Base-by-base conservation (phyloP, 176 grass and related monocot species). In the Triticum aestivum region DNA sequence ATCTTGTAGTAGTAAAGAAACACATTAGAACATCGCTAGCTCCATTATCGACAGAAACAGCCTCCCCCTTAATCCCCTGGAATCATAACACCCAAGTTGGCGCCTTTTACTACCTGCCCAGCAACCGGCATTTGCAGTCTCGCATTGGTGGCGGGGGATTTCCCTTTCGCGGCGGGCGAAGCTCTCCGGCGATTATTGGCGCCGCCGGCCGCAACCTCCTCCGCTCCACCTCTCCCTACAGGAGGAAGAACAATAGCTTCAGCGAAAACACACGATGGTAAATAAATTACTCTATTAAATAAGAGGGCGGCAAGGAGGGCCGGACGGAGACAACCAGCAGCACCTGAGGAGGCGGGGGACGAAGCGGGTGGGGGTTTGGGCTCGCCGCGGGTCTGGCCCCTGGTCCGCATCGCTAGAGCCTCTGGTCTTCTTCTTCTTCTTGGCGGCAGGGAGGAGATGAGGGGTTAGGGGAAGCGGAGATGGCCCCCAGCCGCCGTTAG, bases 361-460 rank as follows among this genome's bases (percentile, higher is more conserved):
- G 18, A 20, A 92, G 89, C 87, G 8, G 91, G 80, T 20, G 84
- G 72, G 5, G 69, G 9, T 8, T 75, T 58, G 23, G 49, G 52
- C 18, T 73, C 77, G 18, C 69, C 82, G 24, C 86, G 78, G 73
- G 84, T 85, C 58, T 81, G 76, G 81, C 69, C 87, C 84, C 94
- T 87, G 23, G 90, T 94, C 73, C 90, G 80, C 92, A 94, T 91
- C 44, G 21, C 45, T 18, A 41, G 81, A 27, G 21, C 3, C 20
- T 63, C 39, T 23, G 1, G 54, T 29, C 54, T 15, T 35, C 24
- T 8, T 26, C 27, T n/a, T n/a, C 17, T 83, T 70, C 49, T 27
- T 45, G 35, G 49, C 51, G 26, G 73, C 26, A 10, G 49, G 73
- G 45, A 6, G 47, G 10, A 37, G 12, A 41, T 73, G 9, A 35